Conservation (phyloP, 2,329 filamentous ascomycete species). For the Intubia oerlemansii region DNA sequence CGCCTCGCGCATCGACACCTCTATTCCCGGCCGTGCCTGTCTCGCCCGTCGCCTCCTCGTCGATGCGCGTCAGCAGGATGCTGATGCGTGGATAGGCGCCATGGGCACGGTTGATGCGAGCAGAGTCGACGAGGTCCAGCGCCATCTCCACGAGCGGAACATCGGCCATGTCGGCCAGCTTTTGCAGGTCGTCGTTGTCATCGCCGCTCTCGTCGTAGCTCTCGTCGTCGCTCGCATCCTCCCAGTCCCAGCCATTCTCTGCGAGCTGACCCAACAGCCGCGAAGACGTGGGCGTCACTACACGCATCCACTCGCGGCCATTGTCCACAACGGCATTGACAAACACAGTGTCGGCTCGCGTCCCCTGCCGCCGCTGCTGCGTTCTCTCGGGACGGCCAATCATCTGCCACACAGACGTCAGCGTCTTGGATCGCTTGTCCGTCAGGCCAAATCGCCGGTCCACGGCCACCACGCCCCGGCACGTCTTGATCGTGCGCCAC, state of each 20-base stretch:
- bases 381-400: too few relatives aligned
- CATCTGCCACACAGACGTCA: background rate
- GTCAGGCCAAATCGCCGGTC: constrained; percentile 11
- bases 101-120: constrained; percentile 10
- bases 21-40: too few relatives aligned
- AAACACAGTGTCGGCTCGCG: constrained; percentile 4
- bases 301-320: constrained; percentile 15
- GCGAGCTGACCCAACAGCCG: constrained; percentile 13
- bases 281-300: constrained; percentile 12
- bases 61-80: constrained; percentile 12
- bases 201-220: constrained; percentile 2
- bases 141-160: constrained; percentile 10
- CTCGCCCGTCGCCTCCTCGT: constrained; percentile 9
- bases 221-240: constrained; percentile 6
- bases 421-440: background rate
- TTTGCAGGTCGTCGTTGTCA: background rate
- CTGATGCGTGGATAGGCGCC: constrained; percentile 10
- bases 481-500: constrained; percentile 13
- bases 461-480: constrained; percentile 10
- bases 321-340: constrained; percentile 15
- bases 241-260: constrained; percentile 13
- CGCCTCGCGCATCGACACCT: too few relatives aligned
- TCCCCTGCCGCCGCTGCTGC: background rate
- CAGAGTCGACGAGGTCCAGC: constrained; percentile 11
- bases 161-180: constrained; percentile 7